Base-by-base conservation (phyloP, 2,329 filamentous ascomycete species). In the Cercospora nicotianae region DNA sequence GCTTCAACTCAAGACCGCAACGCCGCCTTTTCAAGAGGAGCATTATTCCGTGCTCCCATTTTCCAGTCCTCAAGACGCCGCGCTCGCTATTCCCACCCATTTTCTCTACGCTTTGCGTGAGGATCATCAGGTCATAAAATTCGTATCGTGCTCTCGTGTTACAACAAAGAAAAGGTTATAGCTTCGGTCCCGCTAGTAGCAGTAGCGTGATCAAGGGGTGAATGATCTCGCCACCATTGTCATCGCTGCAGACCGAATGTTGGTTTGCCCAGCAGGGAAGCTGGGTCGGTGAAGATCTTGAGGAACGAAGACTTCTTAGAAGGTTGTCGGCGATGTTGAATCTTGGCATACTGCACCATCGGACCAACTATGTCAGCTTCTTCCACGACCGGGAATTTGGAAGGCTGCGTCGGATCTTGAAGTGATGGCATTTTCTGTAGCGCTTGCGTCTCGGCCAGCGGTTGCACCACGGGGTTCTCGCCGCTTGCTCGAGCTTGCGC, bases 311-410 rank as follows among this genome's bases (percentile, higher is more conserved):
- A 72, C 63, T 72, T 74, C 66, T 75, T 76, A 10, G 76, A 70
- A 7, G 73, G 71, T 57, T 67, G 68, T 31, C 69, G 74, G 59
- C 71, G 70, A 13, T 70, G 74, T 64, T 76, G 75, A 33, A 78
- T 75, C 68, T 76, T 76, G 33, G 76, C 75, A 64, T 79, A 78
- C 71, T 81, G 86, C 73, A 89, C 87, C 94, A 97, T 97, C 6
- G 94, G 94, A 1, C 94, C 94, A 55, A 97, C 93, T 77, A 97
- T 96, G 79, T 96, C 94, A 74, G 94, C 90, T 75, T 97, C 93
- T 63, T 93, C 93, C 33, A 94, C 87, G 73, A 90, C 89, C 26
- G 93, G 93, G 75, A 97, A 97, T 79, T 97, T 97, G 76, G 91
- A 90, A 70, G 91, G 86, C 76, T 83, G 81, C 79, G 85, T 79